A percentile compares a stretch with the other conserved stretches of the same genome.
phyloP scores from a whole-genome alignment of 2,329 filamentous ascomycete genomes.

The Berkeleyomyces rouxiae region DNA sequence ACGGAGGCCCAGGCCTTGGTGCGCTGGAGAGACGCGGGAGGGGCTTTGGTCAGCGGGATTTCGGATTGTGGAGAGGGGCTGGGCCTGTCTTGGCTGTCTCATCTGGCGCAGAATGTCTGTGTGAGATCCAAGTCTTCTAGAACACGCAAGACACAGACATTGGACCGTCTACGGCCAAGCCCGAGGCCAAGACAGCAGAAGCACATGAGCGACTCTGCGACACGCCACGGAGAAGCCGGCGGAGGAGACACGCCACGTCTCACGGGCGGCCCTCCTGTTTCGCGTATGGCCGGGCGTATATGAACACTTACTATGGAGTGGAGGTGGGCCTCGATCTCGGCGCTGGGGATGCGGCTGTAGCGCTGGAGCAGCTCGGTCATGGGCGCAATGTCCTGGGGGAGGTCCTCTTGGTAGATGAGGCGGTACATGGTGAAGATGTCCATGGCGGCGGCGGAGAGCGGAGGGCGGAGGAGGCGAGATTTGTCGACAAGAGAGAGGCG shows the following conservation, averaged over 20 bases:
- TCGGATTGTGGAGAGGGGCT: background rate
- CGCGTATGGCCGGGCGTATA: background rate
- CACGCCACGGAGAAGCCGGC: too few relatives aligned
- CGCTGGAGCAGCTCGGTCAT: slow-evolving; percentile 23
- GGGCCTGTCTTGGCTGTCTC: background rate
- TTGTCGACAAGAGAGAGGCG: background rate
- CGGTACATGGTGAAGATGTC: slow-evolving; percentile 15
- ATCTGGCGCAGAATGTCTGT: background rate
- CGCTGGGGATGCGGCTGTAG: slow-evolving; percentile 24
- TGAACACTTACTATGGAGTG: slow-evolving; percentile 13
- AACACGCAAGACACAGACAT: background rate
- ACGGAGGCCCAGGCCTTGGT: slow-evolving; percentile 30
- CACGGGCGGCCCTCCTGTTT: too few relatives aligned
- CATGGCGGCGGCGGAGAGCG: slow-evolving; percentile 2
- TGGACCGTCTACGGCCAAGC: background rate
- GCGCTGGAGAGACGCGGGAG: slow-evolving; percentile 22
- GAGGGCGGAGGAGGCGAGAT: background rate
- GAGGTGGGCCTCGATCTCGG: slow-evolving; percentile 20
- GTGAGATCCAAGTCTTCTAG: background rate
- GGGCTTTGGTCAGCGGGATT: background rate
- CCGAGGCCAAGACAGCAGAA: background rate
- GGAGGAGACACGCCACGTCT: too few relatives aligned
- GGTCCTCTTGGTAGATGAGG: slow-evolving; percentile 16
- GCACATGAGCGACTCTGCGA: too few relatives aligned
- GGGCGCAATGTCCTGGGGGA: slow-evolving; percentile 23